Evolutionary conservation across 441 rosid genomes (phyloP), one percentile per base, ranked within the genome.

Genomic region (Theobroma grandiflorum): DNA sequence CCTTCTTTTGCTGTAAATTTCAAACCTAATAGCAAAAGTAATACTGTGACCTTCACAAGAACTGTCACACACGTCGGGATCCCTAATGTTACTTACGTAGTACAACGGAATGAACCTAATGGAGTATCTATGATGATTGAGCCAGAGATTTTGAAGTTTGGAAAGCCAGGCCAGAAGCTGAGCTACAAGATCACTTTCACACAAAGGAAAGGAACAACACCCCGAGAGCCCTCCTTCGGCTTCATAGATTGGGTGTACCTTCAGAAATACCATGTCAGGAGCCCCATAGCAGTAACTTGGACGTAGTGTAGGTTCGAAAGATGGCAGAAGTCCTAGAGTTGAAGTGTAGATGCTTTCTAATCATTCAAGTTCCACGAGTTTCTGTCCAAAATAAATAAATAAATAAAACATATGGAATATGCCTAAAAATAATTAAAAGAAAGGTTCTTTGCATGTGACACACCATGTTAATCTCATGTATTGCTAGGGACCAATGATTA

Each of bases 261-360:
- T 20, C 89, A 90, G 18, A 84, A 73, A 52, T 85, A 90, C 62
- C 75, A 5, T 15, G 96, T 92, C 45, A 88, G 92, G 86, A 93
- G 96, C 82, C 93, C 95, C 35, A 74, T 94, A 9, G 96, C 98
- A 0, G 92, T 86, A n/a, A 82, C 94, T 22, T 95, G 97, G 98
- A 37, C 40, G 0, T 72, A 31, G 26, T 7, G 40, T 57, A 57
- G 61, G 61, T 57, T 53, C 8, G 10, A 45, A 57, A 49, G 9
- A n/a, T 55, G 59, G 59, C 20, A 55, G 18, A n/a, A 55, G 49
- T 45, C 49, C 49, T 45, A 0, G 31, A 26, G 31, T 26, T 1
- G 10, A 45, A 45, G 2, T 6, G 8, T 6, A 45, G 10, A 45
- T 45, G 49, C 49, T 10, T 45, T 2, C 31, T 26, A 26, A 10